These are phyloP conservation scores for Hymenoscyphus occultus DNA, from an alignment of 2,329 filamentous ascomycete genomes.

Conservation along the genomic window DNA sequence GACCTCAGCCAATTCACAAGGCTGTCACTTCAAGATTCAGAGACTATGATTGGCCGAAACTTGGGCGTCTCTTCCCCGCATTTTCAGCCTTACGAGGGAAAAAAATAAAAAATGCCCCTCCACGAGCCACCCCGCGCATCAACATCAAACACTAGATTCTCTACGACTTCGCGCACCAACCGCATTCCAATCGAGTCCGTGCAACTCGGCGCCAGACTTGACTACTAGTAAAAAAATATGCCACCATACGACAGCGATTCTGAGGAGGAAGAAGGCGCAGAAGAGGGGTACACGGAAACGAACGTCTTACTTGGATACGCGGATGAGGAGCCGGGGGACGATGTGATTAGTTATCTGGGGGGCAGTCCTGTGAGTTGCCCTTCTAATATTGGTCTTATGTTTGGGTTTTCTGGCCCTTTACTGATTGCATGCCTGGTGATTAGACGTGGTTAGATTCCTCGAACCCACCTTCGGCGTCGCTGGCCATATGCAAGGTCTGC, in stretches of 20 bases:
- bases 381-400: background rate
- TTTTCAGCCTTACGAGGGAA: background rate
- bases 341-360: conserved; percentile 83
- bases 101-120: conserved; percentile 3
- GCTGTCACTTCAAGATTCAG: background rate
- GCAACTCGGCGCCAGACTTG: background rate
- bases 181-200: background rate
- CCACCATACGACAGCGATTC: conserved; percentile 84
- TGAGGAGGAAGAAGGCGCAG: conserved; percentile 62
- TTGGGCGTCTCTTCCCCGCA: no score
- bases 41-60: background rate
- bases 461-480: conserved; percentile 67
- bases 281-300: conserved; percentile 66
- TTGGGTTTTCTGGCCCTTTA: background rate
- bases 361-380: conserved; percentile 69
- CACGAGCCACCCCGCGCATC: background rate
- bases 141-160: background rate
- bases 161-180: background rate
- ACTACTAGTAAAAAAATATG: conserved; percentile 41
- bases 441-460: conserved; percentile 81
- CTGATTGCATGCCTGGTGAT: background rate
- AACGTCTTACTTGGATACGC: conserved; percentile 89
- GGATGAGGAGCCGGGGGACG: conserved; percentile 68
- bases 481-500: conserved; percentile 86
- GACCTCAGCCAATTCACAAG: background rate